These are phyloP conservation scores for Exophiala mesophila DNA, from an alignment of 2,329 filamentous ascomycete species.

Conservation along the genomic window DNA sequence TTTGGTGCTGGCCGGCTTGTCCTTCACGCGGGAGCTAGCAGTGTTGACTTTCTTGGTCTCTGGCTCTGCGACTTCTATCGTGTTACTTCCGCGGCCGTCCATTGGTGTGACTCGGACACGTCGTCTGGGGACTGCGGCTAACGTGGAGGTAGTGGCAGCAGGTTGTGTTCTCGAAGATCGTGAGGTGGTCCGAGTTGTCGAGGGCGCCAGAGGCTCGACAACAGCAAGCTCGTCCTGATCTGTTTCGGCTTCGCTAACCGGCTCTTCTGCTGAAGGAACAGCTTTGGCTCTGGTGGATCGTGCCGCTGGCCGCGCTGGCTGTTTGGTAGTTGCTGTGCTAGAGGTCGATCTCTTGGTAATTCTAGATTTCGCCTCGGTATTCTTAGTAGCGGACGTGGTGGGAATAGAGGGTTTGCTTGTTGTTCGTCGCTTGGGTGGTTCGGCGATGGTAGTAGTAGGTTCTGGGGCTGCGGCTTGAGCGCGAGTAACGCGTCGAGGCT, in stretches of 20 bases:
- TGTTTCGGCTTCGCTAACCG: neutral
- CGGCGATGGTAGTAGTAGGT: slow-evolving; percentile 8
- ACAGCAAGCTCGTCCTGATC: neutral
- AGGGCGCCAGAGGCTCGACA: neutral
- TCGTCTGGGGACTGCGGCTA: slow-evolving; percentile 25
- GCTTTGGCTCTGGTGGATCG: slow-evolving; percentile 3
- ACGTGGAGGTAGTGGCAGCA: slow-evolving; percentile 2
- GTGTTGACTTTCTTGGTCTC: slow-evolving; percentile 14
- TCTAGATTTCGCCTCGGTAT: slow-evolving; percentile 19
- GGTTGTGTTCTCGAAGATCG: neutral
- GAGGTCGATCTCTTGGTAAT: slow-evolving; percentile 19
- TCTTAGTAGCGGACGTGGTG: slow-evolving; percentile 23
- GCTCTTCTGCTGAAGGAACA: neutral
- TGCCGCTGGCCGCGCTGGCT: slow-evolving; percentile 2
- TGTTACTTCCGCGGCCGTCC: slow-evolving; percentile 7
- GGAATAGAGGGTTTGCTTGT: slow-evolving; percentile 20
- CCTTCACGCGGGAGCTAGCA: slow-evolving; percentile 9
- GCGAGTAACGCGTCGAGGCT: slow-evolving; percentile 30
- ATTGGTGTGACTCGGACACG: slow-evolving; percentile 26
- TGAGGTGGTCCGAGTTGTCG: neutral
- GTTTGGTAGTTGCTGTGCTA: slow-evolving; percentile 4
- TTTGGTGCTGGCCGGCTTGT: slow-evolving; percentile 8
- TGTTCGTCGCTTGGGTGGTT: slow-evolving; percentile 18
- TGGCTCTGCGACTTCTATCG: slow-evolving; percentile 6
- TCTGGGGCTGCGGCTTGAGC: slow-evolving; percentile 28